Base-by-base conservation (phyloP, 371 early-diverging fungal genomes). In the Mucor ambiguus region DNA sequence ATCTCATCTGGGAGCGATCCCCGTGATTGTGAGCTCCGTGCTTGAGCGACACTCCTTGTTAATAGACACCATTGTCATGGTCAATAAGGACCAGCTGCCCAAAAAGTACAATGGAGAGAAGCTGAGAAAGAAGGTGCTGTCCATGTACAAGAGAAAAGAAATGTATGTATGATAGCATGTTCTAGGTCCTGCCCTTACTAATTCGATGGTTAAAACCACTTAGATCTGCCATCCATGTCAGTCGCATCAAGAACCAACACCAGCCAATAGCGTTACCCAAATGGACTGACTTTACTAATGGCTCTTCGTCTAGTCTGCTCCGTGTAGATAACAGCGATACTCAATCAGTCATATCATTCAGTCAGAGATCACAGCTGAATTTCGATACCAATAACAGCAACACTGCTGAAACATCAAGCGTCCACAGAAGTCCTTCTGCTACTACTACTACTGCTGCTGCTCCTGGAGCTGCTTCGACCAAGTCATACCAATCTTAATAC, bases 41-140 rank as follows among this genome's bases (percentile, higher is more conserved):
- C 69, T 93, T 33, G 91, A 91, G 43, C 80, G 85, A 35, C 92
- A 93, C 74, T 81, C 82, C 57, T 84, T 93, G 61, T 66, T 91
- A 44, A 72, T 91, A 0, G 90, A 91, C 71, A 85, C 85, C 28
- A 81, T 94, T 32, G 86, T 88, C 4, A 78, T 92, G 63, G 81
- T 91, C 10, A 77, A 77, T 29, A 78, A 78, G 54, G 84, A 83
- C 38, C 77, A 83, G 9, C 62, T 94, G 66, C 85, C 90, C 29
- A 83, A 84, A 66, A 84, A 82, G 35, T 64, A 79, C 12, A 73
- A 76, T 44, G 84, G 84, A 14, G 86, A 88, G 55, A 84, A 85
- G 49, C 75, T 77, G 59, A 69, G 88, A 29, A 75, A 79, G 38
- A 74, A 79, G 52, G 78, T 77, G 63, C 76, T 78, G 18, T 62